Percentiles rank a stretch among this genome's conserved stretches.
These are phyloP conservation scores for Bathelium albidoporum DNA, from an alignment of 495 filamentous ascomycete species.

Conservation along the genomic window DNA sequence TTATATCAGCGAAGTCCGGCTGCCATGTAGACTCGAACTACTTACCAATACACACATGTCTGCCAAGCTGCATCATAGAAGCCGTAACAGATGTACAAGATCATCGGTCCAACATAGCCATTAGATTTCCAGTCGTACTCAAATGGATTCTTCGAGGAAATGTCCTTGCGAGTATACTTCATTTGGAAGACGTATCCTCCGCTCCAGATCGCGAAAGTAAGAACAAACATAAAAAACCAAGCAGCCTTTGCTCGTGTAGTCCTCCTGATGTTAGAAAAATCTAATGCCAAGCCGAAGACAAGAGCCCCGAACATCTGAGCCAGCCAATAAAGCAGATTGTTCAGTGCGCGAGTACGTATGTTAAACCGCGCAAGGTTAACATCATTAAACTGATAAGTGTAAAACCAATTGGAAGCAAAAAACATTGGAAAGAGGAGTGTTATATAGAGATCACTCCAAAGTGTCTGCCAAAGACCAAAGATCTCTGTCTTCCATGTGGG, in stretches of 20 bases:
- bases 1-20: neutral
- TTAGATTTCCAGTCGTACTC: constrained; percentile 33
- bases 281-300: constrained; percentile 38
- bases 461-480: constrained; percentile 34
- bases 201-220: constrained; percentile 41
- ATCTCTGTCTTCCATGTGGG: constrained; percentile 30
- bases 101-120: constrained; percentile 41
- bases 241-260: constrained; percentile 34
- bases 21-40: neutral
- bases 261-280: constrained; percentile 33
- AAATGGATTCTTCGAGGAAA: constrained; percentile 25
- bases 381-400: constrained; percentile 26
- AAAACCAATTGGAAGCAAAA: constrained; percentile 32
- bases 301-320: constrained; percentile 42
- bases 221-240: constrained; percentile 32
- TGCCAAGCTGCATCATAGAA: constrained; percentile 40
- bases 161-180: constrained; percentile 37
- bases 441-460: constrained; percentile 32
- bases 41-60: constrained; percentile 5
- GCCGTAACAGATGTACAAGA: constrained; percentile 47
- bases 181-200: constrained; percentile 44
- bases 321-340: constrained; percentile 42
- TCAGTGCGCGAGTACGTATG: constrained; percentile 34
- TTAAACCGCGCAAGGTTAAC: constrained; percentile 23
- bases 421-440: constrained; percentile 43